phyloP scores from a whole-genome alignment of 306 rosid species.

The Cucurbita moschata region DNA sequence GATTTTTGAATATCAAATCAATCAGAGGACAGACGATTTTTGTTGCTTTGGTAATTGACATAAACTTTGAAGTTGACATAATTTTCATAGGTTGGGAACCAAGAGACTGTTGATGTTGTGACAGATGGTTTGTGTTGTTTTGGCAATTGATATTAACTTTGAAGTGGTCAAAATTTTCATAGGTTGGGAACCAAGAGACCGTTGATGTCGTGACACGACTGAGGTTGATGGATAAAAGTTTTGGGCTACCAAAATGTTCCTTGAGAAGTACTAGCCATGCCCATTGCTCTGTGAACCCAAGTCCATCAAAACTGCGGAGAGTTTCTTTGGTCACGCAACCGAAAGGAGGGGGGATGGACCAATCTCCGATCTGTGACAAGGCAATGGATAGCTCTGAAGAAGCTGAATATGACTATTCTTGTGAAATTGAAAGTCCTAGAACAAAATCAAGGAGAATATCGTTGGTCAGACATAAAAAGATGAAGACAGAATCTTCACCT shows the following conservation, averaged over 20 bases:
- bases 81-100: constrained; percentile 34
- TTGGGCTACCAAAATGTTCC: constrained; percentile 12
- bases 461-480: constrained; percentile 17
- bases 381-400: constrained; percentile 10
- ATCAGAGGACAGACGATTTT: neutral
- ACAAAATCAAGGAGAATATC: constrained; percentile 37
- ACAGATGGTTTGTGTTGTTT: neutral
- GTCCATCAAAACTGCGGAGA: constrained; percentile 41
- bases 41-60: neutral
- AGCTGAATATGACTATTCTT: constrained; percentile 13
- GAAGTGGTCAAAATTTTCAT: neutral
- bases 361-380: constrained; percentile 20
- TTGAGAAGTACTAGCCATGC: constrained; percentile 4
- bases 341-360: constrained; percentile 1
- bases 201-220: constrained; percentile 23
- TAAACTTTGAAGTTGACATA: neutral
- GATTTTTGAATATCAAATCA: neutral
- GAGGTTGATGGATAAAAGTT: constrained; percentile 18
- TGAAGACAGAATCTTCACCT: constrained; percentile 20
- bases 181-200: constrained; percentile 55
- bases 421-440: constrained; percentile 35
- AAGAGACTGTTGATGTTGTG: constrained; percentile 38
- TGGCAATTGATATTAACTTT: neutral
- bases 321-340: constrained; percentile 29
- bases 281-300: constrained; percentile 21